Evolutionary conservation across 2,329 filamentous ascomycete genomes (phyloP), one percentile per base, ranked within the genome.

Genomic region (Pleoardoris graminearum): DNA sequence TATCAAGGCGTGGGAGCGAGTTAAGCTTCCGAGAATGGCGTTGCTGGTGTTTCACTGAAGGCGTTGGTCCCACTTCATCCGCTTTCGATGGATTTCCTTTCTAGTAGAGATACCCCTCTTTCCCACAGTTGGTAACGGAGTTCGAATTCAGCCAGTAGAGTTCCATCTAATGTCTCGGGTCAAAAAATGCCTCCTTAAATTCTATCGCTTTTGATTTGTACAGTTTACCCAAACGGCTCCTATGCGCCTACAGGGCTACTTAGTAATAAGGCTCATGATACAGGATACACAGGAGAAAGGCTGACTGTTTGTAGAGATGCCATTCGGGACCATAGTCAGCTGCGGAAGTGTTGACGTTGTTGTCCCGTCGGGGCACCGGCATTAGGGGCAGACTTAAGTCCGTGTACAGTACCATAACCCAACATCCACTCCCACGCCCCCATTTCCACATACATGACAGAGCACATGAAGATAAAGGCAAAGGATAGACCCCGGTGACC

Each of bases 91-190:
- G 44, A 8, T 14, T 22, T 45, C 10, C 29, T 42, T 36, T 16
- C 19, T 16, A 29, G 22, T 19, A 49, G 45, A 45, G 46, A 53
- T 53, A 53, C 51, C 51, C 51, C 39, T 7, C 8, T 19, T 11
- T 27, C 6, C 10, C 12, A 32, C 29, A 14, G 17, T 11, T 30
- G 19, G 10, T 22, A 23, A 35, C 23, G 23, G 32, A 43, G 3
- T 43, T 38, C 39, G 6, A 49, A 42, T 42, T 21, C 38, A 27
- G 11, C 36, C 17, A 14, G 25, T 19, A 35, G 2, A 23, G 7
- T 36, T 23, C 22, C 21, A 17, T 14, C n/a, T 4, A 7, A 23
- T 23, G 6, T 14, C 21, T 14, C 4, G 22, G 11, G 17, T 38
- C 2, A 7, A 21, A 37, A 21, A 17, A n/a, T 36, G 33, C 8